These are phyloP conservation scores for Ampelomyces quisqualis DNA, from an alignment of 2,329 filamentous ascomycete genomes.

Conservation along the genomic window DNA sequence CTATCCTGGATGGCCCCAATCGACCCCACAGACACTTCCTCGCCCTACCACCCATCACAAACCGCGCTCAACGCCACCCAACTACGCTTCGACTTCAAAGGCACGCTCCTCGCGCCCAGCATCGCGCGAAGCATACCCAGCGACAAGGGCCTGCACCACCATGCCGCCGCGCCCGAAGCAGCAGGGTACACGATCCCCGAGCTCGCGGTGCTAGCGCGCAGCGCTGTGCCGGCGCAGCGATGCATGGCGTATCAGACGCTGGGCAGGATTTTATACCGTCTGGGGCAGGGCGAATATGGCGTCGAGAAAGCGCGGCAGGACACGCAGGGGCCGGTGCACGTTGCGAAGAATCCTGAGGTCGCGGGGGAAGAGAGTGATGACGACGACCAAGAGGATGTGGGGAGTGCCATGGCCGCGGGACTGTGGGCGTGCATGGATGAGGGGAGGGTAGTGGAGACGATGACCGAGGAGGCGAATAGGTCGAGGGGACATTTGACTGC, in stretches of 20 bases:
- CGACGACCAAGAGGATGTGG: constrained; percentile 42
- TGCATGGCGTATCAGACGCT: constrained; percentile 91
- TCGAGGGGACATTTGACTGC: constrained; percentile 75
- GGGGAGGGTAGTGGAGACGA: constrained; percentile 71
- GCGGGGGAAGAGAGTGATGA: constrained; percentile 37
- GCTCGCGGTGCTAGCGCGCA: constrained; percentile 76
- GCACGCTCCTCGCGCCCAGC: constrained; percentile 74
- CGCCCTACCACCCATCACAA: constrained; percentile 79
- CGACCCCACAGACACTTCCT: constrained; percentile 61
- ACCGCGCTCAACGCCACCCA: constrained; percentile 70
- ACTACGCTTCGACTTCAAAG: constrained; percentile 86
- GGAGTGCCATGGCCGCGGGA: constrained; percentile 62
- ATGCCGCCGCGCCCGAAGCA: constrained; percentile 86
- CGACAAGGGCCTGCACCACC: constrained; percentile 84
- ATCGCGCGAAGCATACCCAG: constrained; percentile 72
- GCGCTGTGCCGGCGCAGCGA: constrained; percentile 79
- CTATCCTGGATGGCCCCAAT: constrained; percentile 86
- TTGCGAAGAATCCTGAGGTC: constrained; percentile 42
- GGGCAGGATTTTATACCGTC: constrained; percentile 77
- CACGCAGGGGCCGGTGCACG: constrained; percentile 51
- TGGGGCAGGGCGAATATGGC: constrained; percentile 72
- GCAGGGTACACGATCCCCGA: constrained; percentile 93
- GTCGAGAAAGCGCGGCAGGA: constrained; percentile 48
- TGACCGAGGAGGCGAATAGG: constrained; percentile 71
- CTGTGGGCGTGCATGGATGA: constrained; percentile 81